Base-by-base conservation (phyloP, 371 early-diverging fungal species). In the Apophysomyces elegans region DNA sequence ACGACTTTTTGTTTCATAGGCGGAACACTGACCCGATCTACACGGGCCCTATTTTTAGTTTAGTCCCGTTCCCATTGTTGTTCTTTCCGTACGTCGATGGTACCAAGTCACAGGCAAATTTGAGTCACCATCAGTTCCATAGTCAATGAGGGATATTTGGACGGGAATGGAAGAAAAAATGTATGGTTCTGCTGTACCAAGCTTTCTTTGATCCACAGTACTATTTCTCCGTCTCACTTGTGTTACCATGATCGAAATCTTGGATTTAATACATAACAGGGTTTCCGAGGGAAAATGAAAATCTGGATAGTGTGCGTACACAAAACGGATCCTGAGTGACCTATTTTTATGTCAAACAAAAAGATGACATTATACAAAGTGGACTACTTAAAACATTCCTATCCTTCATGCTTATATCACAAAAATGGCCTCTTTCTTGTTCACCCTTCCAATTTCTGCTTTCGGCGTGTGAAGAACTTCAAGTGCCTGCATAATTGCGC, bases 371-470 rank as follows among this genome's bases (percentile, higher is more conserved):
- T 21, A 26, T 26, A 50, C 21, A 50, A 50, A 18, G 6, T 13
- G 16, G 16, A 45, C 46, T 5, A 45, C 16, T 13, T 6, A 6
- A 45, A 13, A n/a, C 0, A 13, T 45, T 45, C 16, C 13, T 13
- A 45, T 6, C 13, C 16, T 13, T 5, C 13, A 45, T 7, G 46
- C 5, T 50, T 63, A 56, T 63, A 44, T 38, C 32, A 59, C 60
- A 26, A 61, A 66, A 37, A 66, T 60, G 13, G 60, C 61, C 38
- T 66, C 39, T 14, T 38, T 21, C 41, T 60, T 66, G 60, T 54
- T 38, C 8, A 5, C 13, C 37, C 41, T 35, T 26, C 43, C 32
- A 18, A 56, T 39, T 35, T 38, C 37, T 37, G 37, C 26, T 37
- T 12, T 26, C 13, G 56, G 18, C 56, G n/a, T 45, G 11, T 56